phyloP scores from a whole-genome alignment of 2,329 filamentous ascomycete genomes.

The Cladorrhinum sp. region DNA sequence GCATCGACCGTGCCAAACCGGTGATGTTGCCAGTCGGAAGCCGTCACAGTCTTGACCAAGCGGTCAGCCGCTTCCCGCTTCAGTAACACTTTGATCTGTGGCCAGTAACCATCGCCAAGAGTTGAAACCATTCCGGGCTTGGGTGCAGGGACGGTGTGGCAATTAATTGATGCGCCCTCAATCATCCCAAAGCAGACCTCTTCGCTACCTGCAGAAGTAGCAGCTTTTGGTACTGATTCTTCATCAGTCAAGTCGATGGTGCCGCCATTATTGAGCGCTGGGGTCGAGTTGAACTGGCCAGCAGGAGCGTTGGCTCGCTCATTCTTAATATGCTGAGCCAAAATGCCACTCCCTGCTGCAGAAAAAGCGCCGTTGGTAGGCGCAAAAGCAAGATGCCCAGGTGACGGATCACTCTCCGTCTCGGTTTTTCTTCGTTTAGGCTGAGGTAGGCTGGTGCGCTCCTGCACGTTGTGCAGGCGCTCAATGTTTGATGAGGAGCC shows the following conservation, averaged over 20 bases:
- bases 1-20: slow-evolving; percentile 75
- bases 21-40: slow-evolving; percentile 67
- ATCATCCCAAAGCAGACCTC: slow-evolving; percentile 81
- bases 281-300: slow-evolving; percentile 16
- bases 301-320: slow-evolving; percentile 45
- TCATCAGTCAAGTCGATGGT: slow-evolving; percentile 60
- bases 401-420: slow-evolving; percentile 39
- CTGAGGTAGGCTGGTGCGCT: slow-evolving; percentile 57
- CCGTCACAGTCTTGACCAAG: slow-evolving; percentile 60
- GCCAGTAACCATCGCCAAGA: slow-evolving; percentile 61
- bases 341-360: slow-evolving; percentile 51
- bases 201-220: slow-evolving; percentile 43
- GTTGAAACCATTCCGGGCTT: slow-evolving; percentile 61
- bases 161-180: slow-evolving; percentile 64
- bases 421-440: slow-evolving; percentile 67
- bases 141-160: slow-evolving; percentile 64
- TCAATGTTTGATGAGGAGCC: slow-evolving; percentile 67
- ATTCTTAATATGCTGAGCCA: slow-evolving; percentile 66
- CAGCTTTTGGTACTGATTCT: slow-evolving; percentile 52
- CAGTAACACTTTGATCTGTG: slow-evolving; percentile 70
- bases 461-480: slow-evolving; percentile 69
- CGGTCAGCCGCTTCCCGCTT: slow-evolving; percentile 55
- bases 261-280: slow-evolving; percentile 32
- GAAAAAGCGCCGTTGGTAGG: slow-evolving; percentile 40
- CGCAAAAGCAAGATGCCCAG: slow-evolving; percentile 26